Base-by-base conservation (phyloP, 257 asterid species). In the Eucommia ulmoides region DNA sequence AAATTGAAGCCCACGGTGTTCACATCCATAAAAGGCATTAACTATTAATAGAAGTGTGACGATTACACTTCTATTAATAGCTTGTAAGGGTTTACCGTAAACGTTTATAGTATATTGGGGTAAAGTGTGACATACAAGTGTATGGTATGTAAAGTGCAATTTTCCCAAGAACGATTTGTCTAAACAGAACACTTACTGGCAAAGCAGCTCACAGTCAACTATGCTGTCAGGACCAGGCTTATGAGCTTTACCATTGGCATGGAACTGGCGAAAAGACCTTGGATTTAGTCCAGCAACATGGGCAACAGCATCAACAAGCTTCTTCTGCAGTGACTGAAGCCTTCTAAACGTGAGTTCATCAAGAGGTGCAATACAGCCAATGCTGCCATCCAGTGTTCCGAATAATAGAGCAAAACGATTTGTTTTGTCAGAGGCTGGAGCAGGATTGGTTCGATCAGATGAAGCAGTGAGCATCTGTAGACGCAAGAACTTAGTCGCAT, bases 181-280 rank as follows among this genome's bases (percentile, higher is more conserved):
- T n/a, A 41, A 42, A 25, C 55, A 51, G 45, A 35, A 49, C 45
- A 72, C 97, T 53, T 82, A 89, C 98, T 80, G 75, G 56, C 67
- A 69, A 59, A 89, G 96, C 73, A 89, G 91, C 73, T 89, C 98
- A 55, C 71, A 78, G 65, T 89, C 98, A 7, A 89, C 88, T 65
- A 89, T 78, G 74, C 83, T 81, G 69, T 89, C 98, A 10, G 98
- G 98, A 52, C 98, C 96, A 22, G 98, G 98, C 24, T 88, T 77
- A 72, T 89, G 98, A 71, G 94, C 94, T 73, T 78, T 89, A 74
- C 98, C 98, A 71, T 82, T 81, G 2, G 98, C 73, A 33, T 53
- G 70, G 69, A 82, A 89, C 63, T 67, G 91, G 49, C 98, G 82
- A 54, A 85, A 89, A 20, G 96, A 82, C 70, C 73, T 69, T 41